These are phyloP conservation scores for Myxozyma melibiosi DNA, from an alignment of 805 yeast species.

Conservation along the genomic window DNA sequence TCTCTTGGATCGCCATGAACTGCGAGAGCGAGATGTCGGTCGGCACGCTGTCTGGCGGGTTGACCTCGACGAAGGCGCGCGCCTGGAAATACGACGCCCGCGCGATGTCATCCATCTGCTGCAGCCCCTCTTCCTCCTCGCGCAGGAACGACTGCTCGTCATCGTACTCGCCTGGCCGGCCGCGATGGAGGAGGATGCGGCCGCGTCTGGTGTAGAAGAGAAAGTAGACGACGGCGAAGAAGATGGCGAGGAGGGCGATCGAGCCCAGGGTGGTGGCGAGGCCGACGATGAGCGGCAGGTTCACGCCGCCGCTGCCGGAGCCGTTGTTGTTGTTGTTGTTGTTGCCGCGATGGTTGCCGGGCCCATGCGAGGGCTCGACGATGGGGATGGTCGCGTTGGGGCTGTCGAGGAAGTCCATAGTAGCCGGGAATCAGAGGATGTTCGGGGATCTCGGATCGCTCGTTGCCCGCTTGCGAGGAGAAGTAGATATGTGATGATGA, in stretches of 20 bases:
- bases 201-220: constrained; percentile 41
- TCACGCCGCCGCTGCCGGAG: constrained; percentile 1
- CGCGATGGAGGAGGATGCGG: constrained; percentile 44
- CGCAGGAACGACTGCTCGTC: constrained; percentile 63
- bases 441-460: too few species aligned
- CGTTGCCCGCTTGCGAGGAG: too few species aligned
- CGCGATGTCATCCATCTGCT: constrained; percentile 55
- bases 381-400: constrained; percentile 13
- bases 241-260: constrained; percentile 35
- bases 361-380: background rate
- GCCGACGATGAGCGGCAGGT: constrained; percentile 44
- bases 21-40: constrained; percentile 57
- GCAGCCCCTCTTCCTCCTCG: constrained; percentile 63
- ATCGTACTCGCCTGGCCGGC: constrained; percentile 61
- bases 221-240: constrained; percentile 42
- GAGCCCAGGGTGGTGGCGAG: constrained; percentile 45
- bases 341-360: background rate
- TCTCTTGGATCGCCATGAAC: constrained; percentile 71
- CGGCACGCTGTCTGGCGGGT: constrained; percentile 48
- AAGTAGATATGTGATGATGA: background rate
- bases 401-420: constrained; percentile 4
- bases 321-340: constrained; percentile 1
- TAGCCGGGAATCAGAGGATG: too few species aligned
- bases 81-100: constrained; percentile 70
- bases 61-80: constrained; percentile 48